Conservation (phyloP, 352 stramenopile species). For the Globisporangium polare region DNA sequence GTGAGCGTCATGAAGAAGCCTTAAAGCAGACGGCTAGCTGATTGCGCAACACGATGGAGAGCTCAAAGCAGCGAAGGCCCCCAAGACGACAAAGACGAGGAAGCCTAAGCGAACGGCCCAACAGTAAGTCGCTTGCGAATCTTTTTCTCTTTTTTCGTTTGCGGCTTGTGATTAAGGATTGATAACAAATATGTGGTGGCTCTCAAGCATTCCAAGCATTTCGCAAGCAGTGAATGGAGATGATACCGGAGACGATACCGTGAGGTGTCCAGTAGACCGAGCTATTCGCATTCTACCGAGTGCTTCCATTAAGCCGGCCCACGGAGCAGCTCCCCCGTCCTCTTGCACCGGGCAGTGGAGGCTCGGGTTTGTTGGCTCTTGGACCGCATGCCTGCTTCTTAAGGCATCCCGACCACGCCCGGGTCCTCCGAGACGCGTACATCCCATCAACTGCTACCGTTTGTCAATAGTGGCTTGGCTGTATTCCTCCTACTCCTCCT, state of each 20-base stretch:
- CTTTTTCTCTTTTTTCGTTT: background rate
- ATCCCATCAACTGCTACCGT: background rate
- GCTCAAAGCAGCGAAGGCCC: background rate
- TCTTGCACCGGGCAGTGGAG: too few relatives aligned
- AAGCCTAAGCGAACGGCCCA: background rate
- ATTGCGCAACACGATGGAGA: background rate
- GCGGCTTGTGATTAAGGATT: background rate
- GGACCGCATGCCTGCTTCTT: background rate
- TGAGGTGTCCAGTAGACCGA: too few relatives aligned
- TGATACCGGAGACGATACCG: too few relatives aligned
- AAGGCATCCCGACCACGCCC: too few relatives aligned
- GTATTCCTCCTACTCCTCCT: too few relatives aligned
- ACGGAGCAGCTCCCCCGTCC: too few relatives aligned
- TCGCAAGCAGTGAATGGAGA: background rate
- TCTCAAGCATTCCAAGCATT: background rate
- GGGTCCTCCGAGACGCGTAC: too few relatives aligned
- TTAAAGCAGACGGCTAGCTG: slow-evolving; percentile 6
- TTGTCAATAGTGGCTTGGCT: too few relatives aligned
- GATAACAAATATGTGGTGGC: background rate
- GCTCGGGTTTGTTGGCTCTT: background rate
- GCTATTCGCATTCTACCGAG: too few relatives aligned
- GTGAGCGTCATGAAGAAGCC: slow-evolving; percentile 90
- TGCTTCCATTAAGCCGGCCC: too few relatives aligned
- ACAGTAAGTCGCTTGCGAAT: background rate
- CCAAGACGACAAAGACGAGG: background rate